Conservation (phyloP, 805 yeast genomes). For the Zygotorulaspora chibaensis region DNA sequence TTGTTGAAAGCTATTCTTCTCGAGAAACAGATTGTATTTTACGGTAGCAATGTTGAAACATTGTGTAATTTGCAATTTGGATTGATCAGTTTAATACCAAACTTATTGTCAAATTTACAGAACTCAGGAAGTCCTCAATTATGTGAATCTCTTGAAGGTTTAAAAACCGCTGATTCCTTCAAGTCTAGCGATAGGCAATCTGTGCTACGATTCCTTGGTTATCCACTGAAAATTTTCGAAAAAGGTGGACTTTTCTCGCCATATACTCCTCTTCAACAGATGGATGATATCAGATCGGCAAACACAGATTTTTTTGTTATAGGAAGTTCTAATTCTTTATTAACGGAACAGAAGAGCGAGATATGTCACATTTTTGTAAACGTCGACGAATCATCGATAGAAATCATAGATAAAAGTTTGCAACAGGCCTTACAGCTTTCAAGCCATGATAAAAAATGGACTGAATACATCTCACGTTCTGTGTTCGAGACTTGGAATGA, state of each 20-base stretch:
- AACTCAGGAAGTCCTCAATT: constrained; percentile 78
- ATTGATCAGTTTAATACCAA: constrained; percentile 77
- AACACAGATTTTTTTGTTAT: constrained; percentile 63
- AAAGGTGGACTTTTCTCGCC: constrained; percentile 88
- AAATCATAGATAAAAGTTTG: constrained; percentile 41
- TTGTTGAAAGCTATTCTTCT: constrained; percentile 73
- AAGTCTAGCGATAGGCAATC: constrained; percentile 76
- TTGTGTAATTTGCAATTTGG: constrained; percentile 82
- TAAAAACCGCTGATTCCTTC: constrained; percentile 60
- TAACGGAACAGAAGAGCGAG: constrained; percentile 58
- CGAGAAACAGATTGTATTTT: constrained; percentile 71
- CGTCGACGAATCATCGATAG: constrained; percentile 50
- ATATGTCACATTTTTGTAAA: constrained; percentile 70
- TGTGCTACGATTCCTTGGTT: constrained; percentile 72
- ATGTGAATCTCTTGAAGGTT: constrained; percentile 46
- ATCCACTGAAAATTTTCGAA: constrained; percentile 83
- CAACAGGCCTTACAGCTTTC: constrained; percentile 45
- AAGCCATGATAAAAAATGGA: constrained; percentile 70
- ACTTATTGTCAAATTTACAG: constrained; percentile 63
- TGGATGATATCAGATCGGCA: constrained; percentile 60
- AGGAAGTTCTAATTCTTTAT: constrained; percentile 84
- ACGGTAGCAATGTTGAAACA: constrained; percentile 72
- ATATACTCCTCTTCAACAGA: constrained; percentile 88
- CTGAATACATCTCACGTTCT: constrained; percentile 49
- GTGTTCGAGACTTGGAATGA: constrained; percentile 46